A percentile compares a stretch with the other conserved stretches of the same genome.
phyloP scores from a whole-genome alignment of 2,329 filamentous ascomycete genomes.

The Fusarium sp. region DNA sequence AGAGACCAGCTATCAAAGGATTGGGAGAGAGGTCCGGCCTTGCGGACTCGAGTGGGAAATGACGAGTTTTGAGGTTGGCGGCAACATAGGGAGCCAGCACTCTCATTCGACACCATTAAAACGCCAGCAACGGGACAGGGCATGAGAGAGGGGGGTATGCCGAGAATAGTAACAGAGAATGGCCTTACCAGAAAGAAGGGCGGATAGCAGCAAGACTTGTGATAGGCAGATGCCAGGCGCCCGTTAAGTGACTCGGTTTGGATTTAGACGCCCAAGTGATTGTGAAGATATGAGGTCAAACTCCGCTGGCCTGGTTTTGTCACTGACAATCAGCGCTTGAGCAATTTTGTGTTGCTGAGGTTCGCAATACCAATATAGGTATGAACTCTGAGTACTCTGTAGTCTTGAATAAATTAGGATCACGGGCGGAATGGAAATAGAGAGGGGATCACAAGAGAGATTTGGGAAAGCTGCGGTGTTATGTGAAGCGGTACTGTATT shows the following conservation, averaged over 20 bases:
- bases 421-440: background rate
- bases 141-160: slow-evolving; percentile 35
- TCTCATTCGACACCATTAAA: slow-evolving; percentile 49
- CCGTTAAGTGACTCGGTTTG: slow-evolving; percentile 36
- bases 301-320: slow-evolving; percentile 25
- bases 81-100: slow-evolving; percentile 41
- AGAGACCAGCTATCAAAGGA: slow-evolving; percentile 67
- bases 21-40: slow-evolving; percentile 49
- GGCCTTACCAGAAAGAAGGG: slow-evolving; percentile 40
- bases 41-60: slow-evolving; percentile 52
- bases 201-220: slow-evolving; percentile 34
- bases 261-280: slow-evolving; percentile 42
- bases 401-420: background rate
- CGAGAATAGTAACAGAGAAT: slow-evolving; percentile 39
- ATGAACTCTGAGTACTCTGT: background rate
- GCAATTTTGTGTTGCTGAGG: background rate
- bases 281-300: slow-evolving; percentile 50
- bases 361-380: background rate
- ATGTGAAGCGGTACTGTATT: slow-evolving; percentile 23
- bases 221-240: slow-evolving; percentile 43
- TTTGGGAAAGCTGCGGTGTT: slow-evolving; percentile 31
- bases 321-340: slow-evolving; percentile 4
- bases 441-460: slow-evolving; percentile 20
- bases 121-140: slow-evolving; percentile 47
- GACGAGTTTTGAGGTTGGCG: slow-evolving; percentile 60